phyloP scores from a whole-genome alignment of 805 yeast species.

The Pichia californica region DNA sequence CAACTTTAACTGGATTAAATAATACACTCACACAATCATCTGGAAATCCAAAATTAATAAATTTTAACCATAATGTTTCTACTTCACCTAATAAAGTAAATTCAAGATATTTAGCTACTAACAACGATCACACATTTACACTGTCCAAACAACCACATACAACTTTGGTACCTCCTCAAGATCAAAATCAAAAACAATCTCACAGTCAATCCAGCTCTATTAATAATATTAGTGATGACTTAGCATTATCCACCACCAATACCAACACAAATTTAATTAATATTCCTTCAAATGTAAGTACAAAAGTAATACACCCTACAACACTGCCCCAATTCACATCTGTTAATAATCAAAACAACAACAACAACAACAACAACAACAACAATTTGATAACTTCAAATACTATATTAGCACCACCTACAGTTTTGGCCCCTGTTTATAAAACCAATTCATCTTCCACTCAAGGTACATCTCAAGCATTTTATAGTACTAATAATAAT shows the following conservation, averaged over 20 bases:
- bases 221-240: neutral
- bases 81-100: slow-evolving; percentile 5
- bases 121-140: slow-evolving; percentile 7
- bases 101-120: slow-evolving; percentile 7
- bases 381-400: neutral
- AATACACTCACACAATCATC: slow-evolving; percentile 1
- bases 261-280: neutral
- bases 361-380: neutral
- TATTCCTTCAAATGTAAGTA: no score
- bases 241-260: neutral
- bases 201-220: slow-evolving; percentile 5
- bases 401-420: slow-evolving; percentile 9
- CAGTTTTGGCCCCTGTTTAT: slow-evolving; percentile 6
- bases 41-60: neutral
- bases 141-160: neutral
- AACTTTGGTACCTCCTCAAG: neutral
- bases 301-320: neutral
- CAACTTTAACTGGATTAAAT: neutral
- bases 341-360: neutral
- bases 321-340: slow-evolving; percentile 3
- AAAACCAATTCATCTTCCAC: slow-evolving; percentile 2
- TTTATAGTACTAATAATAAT: neutral
- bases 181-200: neutral
- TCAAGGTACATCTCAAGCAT: neutral
- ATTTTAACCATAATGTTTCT: neutral